Evolutionary conservation across 352 stramenopile genomes (phyloP), one percentile per base, ranked within the genome.

Genomic region (Phytophthora constricta): DNA sequence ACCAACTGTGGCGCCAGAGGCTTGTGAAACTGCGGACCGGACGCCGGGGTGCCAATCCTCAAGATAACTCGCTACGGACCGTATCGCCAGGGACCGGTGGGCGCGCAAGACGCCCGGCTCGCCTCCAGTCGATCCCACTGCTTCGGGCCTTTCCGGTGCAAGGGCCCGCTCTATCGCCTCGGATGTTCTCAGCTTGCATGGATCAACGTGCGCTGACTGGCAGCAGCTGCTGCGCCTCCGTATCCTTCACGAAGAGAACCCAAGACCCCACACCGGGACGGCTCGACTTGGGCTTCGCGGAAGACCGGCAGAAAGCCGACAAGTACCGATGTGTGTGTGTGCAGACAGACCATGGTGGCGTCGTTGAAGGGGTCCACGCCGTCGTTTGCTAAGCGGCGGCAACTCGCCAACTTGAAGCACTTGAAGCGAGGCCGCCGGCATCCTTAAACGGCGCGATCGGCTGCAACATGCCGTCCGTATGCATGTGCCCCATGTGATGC

Each of bases 171-270:
- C 56, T 71, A 37, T 71, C 50, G 20, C 39, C 52, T 5, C 46
- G 37, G 31, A 19, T n/a, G 41, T 45, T 61, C 55, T 43, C 20
- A 28, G 53, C 53, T 52, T 49, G 58, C 58, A 58, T 42, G 46
- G 46, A 43, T 63, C 39, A 22, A 41, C 46, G 62, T 58, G 52
- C 62, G 61, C 51, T 61, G 60, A 61, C 45, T 58, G 62, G 20
- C 61, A 70, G 62, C 62, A 65, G 62, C 62, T 70, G 62, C 50
- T 37, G 20, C 1, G 4, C 25, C 41, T 65, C 62, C 62, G 62
- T 33, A 70, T 65, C 63, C 55, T 20, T 22, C 14, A 26, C 33
- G 59, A 59, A 49, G 28, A 37, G 26, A 63, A 45, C 16, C 34
- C 46, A 58, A 56, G 61, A 39, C 34, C 61, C 33, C 31, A 27